Conservation (phyloP, 768 basidiomycete species). For the Multifurca ochricompacta region DNA sequence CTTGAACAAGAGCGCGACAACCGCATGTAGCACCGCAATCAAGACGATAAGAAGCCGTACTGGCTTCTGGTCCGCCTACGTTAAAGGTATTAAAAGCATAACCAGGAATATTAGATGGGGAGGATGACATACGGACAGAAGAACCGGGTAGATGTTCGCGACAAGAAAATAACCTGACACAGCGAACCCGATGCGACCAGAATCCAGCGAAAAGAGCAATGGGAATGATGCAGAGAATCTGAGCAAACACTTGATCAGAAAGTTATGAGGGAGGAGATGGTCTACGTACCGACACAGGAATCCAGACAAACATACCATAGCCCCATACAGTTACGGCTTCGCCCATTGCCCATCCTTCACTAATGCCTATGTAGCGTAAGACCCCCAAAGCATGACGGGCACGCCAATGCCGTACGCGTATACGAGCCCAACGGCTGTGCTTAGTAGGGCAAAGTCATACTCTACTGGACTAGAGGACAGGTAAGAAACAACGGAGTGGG, state of each 20-base stretch:
- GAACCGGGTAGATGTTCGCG: constrained; percentile 82
- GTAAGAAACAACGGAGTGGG: constrained; percentile 84
- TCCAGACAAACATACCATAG: constrained; percentile 80
- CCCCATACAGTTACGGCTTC: constrained; percentile 81
- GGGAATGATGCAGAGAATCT: constrained; percentile 84
- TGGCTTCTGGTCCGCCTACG: constrained; percentile 78
- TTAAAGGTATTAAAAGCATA: background rate
- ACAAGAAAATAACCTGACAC: constrained; percentile 85
- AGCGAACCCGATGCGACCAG: constrained; percentile 62
- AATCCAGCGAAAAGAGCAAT: constrained; percentile 76
- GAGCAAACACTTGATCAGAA: background rate
- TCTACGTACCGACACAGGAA: constrained; percentile 66
- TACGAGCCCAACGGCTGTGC: constrained; percentile 73
- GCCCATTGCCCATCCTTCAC: constrained; percentile 74
- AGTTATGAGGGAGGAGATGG: background rate
- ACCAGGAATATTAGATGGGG: background rate
- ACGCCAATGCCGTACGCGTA: constrained; percentile 83
- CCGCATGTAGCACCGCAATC: constrained; percentile 68
- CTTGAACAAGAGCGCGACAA: constrained; percentile 80
- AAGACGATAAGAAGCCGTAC: constrained; percentile 75
- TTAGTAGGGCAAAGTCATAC: constrained; percentile 82
- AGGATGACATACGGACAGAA: constrained; percentile 57
- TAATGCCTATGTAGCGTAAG: constrained; percentile 78
- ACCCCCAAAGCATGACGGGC: constrained; percentile 81
- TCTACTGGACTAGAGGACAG: constrained; percentile 62